Evolutionary conservation across 179 eudicot species (phyloP).

Genomic region (Beta corolliflora): DNA sequence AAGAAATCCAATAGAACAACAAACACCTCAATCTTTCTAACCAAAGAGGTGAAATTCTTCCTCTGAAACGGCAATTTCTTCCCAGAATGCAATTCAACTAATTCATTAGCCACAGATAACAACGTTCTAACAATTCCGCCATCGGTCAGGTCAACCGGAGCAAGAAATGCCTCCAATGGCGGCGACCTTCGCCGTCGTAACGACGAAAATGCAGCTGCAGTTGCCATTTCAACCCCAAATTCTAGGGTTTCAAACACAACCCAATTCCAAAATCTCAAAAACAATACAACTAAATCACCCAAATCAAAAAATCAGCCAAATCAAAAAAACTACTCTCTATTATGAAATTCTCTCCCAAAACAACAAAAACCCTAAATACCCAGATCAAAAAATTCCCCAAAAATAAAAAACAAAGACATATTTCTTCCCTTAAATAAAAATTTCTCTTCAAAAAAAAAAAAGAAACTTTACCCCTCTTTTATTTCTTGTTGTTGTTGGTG

Average conservation of each 20-base stretch:
- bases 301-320: background rate
- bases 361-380: background rate
- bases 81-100: slow-evolving; percentile 45
- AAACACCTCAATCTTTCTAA: slow-evolving; percentile 60
- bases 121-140: slow-evolving; percentile 52
- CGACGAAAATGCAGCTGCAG: slow-evolving; percentile 72
- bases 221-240: slow-evolving; percentile 51
- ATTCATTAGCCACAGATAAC: slow-evolving; percentile 43
- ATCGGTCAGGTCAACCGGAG: slow-evolving; percentile 69
- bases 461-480: slow-evolving; percentile 8
- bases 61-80: slow-evolving; percentile 45
- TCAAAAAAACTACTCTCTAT: background rate
- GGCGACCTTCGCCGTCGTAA: slow-evolving; percentile 70
- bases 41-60: slow-evolving; percentile 47
- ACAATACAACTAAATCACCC: background rate
- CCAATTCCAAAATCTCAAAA: slow-evolving; percentile 7
- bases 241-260: background rate
- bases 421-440: background rate
- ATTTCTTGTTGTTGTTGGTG: background rate
- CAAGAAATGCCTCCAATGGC: slow-evolving; percentile 72
- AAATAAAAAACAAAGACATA: background rate
- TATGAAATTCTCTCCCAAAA: background rate
- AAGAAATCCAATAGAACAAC: slow-evolving; percentile 50
- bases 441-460: background rate
- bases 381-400: background rate